A percentile compares a stretch with the other conserved stretches of the same genome.
phyloP scores from a whole-genome alignment of 2,329 filamentous ascomycete species.

The Nigrospora sphaerica region DNA sequence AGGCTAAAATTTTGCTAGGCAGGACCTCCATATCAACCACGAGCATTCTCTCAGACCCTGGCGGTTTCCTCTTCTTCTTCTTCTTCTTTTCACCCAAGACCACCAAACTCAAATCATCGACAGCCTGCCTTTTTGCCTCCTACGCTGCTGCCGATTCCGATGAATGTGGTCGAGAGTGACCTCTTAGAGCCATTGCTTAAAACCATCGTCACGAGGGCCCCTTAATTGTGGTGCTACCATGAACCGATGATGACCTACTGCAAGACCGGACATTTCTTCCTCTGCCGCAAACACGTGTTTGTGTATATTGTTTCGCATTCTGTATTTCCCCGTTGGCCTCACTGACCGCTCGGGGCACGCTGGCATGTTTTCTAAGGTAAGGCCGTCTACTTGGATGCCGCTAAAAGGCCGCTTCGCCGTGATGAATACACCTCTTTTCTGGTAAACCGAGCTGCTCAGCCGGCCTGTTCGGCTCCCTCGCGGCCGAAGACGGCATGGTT shows the following conservation, averaged over 20 bases:
- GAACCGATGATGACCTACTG: conserved; percentile 63
- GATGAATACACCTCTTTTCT: conserved; percentile 19
- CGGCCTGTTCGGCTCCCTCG: conserved; percentile 7
- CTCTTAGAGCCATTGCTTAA: conserved; percentile 50
- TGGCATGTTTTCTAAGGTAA: neutral
- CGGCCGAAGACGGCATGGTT: neutral
- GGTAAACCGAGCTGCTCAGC: conserved; percentile 24
- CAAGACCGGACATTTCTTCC: conserved; percentile 46
- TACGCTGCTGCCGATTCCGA: conserved; percentile 43
- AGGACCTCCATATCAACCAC: too few species aligned
- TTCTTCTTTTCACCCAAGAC: conserved; percentile 30
- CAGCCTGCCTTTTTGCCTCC: conserved; percentile 24
- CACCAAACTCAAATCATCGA: conserved; percentile 36
- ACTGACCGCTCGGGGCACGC: neutral
- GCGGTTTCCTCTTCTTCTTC: conserved; percentile 12
- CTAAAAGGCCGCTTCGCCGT: conserved; percentile 5
- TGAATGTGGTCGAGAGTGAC: conserved; percentile 50
- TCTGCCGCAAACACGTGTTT: neutral
- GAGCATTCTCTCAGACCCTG: too few species aligned
- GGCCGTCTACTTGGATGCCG: neutral
- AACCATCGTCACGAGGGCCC: conserved; percentile 65
- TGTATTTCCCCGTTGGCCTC: neutral
- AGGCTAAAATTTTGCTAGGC: too few species aligned
- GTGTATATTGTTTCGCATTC: neutral
- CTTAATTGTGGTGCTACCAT: conserved; percentile 44